Base-by-base conservation (phyloP, 75 land plant genomes). In the Cryptomeria japonica region DNA sequence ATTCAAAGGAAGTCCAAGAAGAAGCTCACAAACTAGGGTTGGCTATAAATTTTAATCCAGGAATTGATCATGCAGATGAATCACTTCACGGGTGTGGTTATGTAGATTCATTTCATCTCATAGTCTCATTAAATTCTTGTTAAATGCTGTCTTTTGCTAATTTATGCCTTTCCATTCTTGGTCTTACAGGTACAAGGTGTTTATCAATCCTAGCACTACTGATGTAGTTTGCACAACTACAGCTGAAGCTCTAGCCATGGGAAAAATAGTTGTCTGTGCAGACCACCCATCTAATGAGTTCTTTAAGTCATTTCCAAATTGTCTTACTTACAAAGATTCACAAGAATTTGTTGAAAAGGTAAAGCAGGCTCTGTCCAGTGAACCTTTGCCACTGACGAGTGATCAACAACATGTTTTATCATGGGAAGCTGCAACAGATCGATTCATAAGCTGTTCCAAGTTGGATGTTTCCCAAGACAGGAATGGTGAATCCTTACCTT, bases 241-340 rank as follows among this genome's bases (percentile, higher is more conserved):
- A 68, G 98, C 97, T 10, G 98, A 96, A 88, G 98, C 98, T 14
- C 90, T 96, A 68, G 98, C 98, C 13, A 96, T 96, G 98, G 98
- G 98, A 31, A 96, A 96, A 76, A 90, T 94, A 41, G 98, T 96
- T n/a, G 89, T 96, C 1, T 96, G 98, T 87, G 97, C 97, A 10
- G 88, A 95, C 86, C 98, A 96, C 84, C 97, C 96, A 70, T 96
- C 98, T 49, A 96, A 96, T 82, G 95, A 95, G 6, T 96, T 96
- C 92, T 96, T 96, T 92, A 95, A 95, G 88, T 93, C 92, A 79
- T 96, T 96, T 84, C 92, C 98, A 56, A 96, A 96, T 82, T 96
- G 98, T 73, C 90, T 86, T 39, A 91, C 83, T 0, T 96, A 93
- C 82, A 87, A 88, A 16, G 80, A 91, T 79, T 80, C 88, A 25